Conservation (phyloP, 140 eudicot species). For the Flaveria floridana region DNA sequence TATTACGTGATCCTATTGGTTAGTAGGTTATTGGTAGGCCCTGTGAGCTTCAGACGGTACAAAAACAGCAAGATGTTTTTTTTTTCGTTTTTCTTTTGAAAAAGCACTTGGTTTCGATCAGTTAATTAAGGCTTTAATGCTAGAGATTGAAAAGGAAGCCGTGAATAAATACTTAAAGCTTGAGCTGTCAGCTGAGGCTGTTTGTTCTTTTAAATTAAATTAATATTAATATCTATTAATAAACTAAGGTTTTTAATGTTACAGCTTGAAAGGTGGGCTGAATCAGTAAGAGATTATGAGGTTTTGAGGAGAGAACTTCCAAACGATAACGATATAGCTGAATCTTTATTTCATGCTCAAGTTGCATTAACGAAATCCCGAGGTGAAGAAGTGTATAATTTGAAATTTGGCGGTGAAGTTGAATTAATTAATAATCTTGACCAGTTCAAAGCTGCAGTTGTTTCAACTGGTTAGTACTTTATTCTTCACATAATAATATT, state of each 20-base stretch:
- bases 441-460: conserved; percentile 71
- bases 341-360: conserved; percentile 84
- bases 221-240: not conserved
- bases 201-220: not conserved
- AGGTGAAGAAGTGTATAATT: conserved; percentile 73
- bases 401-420: conserved; percentile 91
- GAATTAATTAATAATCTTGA: conserved; percentile 61
- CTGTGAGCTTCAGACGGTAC: too few relatives aligned
- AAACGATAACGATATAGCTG: conserved; percentile 67
- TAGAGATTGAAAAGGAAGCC: conserved; percentile 55
- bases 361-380: conserved; percentile 75
- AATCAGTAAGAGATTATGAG: conserved; percentile 89
- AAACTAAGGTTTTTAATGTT: conserved; percentile 19
- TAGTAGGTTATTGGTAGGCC: too few relatives aligned
- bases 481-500: not conserved
- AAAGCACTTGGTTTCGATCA: not conserved
- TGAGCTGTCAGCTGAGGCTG: not conserved
- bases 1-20: not conserved
- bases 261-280: conserved; percentile 88
- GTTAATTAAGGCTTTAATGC: conserved; percentile 4
- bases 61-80: too few relatives aligned
- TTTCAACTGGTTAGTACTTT: conserved; percentile 62
- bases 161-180: not conserved
- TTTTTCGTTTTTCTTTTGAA: not conserved
- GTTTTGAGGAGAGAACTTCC: conserved; percentile 64